Evolutionary conservation across 1,284 basidiomycete species (phyloP).

Genomic region (Baeospora myosura): DNA sequence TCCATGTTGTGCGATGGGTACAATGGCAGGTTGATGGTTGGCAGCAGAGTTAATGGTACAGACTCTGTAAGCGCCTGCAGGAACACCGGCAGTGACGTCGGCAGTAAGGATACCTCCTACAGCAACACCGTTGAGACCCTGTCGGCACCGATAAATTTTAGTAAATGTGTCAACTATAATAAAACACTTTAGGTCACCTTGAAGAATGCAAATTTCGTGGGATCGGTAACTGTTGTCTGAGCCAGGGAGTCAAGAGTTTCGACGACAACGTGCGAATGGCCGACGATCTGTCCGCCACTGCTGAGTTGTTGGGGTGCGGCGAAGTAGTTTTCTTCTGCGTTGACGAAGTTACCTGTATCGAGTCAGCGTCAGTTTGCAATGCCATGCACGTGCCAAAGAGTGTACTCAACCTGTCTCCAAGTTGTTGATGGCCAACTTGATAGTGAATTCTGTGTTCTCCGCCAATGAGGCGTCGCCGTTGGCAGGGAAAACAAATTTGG

Average conservation of each 20-base stretch:
- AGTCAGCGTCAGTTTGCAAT: constrained; percentile 17
- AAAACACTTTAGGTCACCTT: too few relatives aligned
- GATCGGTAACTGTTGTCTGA: constrained; percentile 41
- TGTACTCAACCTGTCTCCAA: background rate
- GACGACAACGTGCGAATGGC: constrained; percentile 50
- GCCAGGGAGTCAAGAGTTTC: constrained; percentile 38
- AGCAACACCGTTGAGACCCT: constrained; percentile 31
- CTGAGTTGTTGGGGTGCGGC: constrained; percentile 47
- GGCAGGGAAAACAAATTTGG: constrained; percentile 38
- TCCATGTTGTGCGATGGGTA: constrained; percentile 24
- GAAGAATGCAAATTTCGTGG: constrained; percentile 50
- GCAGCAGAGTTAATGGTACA: constrained; percentile 34
- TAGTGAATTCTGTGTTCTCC: constrained; percentile 35
- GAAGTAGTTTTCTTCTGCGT: constrained; percentile 47
- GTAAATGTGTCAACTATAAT: too few relatives aligned
- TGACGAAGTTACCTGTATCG: constrained; percentile 38
- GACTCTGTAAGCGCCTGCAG: constrained; percentile 43
- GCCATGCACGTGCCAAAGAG: background rate
- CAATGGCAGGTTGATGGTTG: constrained; percentile 45
- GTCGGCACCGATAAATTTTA: too few relatives aligned
- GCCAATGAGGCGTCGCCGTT: constrained; percentile 32
- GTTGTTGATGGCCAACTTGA: too few relatives aligned
- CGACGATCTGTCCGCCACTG: constrained; percentile 35
- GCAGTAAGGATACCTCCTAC: constrained; percentile 35
- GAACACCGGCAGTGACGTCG: constrained; percentile 38